Evolutionary conservation across 768 basidiomycete species (phyloP), one percentile per base, ranked within the genome.

Genomic region (Butyriboletus loyo): DNA sequence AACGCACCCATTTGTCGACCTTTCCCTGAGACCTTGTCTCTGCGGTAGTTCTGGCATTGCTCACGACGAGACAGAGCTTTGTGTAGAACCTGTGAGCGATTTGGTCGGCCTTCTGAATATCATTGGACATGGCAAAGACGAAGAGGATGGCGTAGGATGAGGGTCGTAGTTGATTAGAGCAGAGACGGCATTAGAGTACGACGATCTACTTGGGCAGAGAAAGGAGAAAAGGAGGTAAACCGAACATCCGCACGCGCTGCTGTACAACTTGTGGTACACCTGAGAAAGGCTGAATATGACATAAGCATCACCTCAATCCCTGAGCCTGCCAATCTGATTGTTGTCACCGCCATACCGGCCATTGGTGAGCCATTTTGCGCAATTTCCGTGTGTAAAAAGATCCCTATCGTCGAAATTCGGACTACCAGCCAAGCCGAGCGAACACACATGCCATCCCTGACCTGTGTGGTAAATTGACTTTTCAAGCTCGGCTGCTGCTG

Each of bases 71-170:
- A 66, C 82, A 82, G 48, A 92, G 83, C 75, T 92, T 92, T 46
- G 85, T 82, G 73, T 89, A 91, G 71, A 89, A 83, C 68, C 85
- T 84, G 70, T 85, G 84, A 44, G 87, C 86, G 62, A 92, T 92
- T 77, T 90, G 88, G 78, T 92, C 89, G 59, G 89, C 86, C 76
- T 84, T 90, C 66, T 73, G 72, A 53, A 72, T 73, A 70, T 79
- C 77, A 75, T 75, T 77, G 61, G 77, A 77, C 77, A 78, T 78
- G 68, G 76, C 71, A 70, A 66, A 50, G 61, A 41, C 39, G 46
- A 31, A 40, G 43, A 36, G 10, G 41, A 6, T 35, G 48, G 15
- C 2, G 44, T 40, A 45, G 41, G 31, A 15, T 58, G 54, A 22
- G 50, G 42, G 50, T 46, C n/a, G 55, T 35, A 13, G 41, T 50